Percentiles rank a stretch among this genome's conserved stretches.
phyloP scores from a whole-genome alignment of 345 rosid genomes.

The Populus ilicifolia region DNA sequence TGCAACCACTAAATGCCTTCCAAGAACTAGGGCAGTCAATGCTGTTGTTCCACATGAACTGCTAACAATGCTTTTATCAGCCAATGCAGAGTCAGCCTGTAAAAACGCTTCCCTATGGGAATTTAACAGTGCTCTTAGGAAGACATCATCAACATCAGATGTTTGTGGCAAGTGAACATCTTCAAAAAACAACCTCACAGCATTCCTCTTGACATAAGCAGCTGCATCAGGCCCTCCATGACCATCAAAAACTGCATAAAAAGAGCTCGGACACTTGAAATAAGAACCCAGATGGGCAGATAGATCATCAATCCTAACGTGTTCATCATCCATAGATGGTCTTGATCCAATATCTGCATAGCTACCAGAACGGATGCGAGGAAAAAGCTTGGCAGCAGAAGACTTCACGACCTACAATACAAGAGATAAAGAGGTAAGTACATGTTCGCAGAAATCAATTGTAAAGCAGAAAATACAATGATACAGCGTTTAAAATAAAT shows the following conservation, averaged over 20 bases:
- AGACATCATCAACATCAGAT: slow-evolving; percentile 42
- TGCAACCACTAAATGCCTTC: slow-evolving; percentile 66
- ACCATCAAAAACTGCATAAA: slow-evolving; percentile 92
- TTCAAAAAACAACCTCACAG: slow-evolving; percentile 62
- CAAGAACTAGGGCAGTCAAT: slow-evolving; percentile 61
- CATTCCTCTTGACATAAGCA: slow-evolving; percentile 64
- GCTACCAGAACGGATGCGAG: slow-evolving; percentile 80
- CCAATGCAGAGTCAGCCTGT: slow-evolving; percentile 53
- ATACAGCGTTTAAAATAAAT: neutral
- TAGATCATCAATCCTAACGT: slow-evolving; percentile 70
- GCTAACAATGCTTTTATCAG: slow-evolving; percentile 41
- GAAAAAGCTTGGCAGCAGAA: slow-evolving; percentile 37
- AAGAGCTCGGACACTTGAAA: slow-evolving; percentile 64
- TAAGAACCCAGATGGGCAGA: slow-evolving; percentile 54
- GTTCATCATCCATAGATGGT: slow-evolving; percentile 80
- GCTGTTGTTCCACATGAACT: slow-evolving; percentile 58
- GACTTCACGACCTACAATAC: slow-evolving; percentile 39
- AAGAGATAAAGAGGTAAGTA: slow-evolving; percentile 12
- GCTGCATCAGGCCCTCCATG: slow-evolving; percentile 93
- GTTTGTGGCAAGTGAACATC: slow-evolving; percentile 52
- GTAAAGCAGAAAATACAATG: neutral
- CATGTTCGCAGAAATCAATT: neutral
- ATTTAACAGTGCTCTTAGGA: slow-evolving; percentile 46
- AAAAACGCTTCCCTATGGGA: slow-evolving; percentile 53
- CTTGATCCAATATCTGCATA: slow-evolving; percentile 60